phyloP scores from a whole-genome alignment of 2,329 filamentous ascomycete species.

The Penicillium capsulatum region DNA sequence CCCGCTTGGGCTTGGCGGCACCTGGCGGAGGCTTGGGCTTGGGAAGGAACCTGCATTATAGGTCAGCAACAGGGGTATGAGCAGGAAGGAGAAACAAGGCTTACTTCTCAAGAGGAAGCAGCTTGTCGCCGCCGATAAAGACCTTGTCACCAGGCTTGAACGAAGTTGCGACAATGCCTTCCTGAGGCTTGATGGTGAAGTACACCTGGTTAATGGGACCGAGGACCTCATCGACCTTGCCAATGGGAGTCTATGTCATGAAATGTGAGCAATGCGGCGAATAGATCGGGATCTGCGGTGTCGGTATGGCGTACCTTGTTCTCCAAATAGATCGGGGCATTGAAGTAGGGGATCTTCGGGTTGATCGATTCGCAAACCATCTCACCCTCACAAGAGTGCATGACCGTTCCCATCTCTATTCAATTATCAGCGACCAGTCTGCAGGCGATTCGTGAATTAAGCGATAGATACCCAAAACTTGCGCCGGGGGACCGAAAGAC shows the following conservation, averaged over 20 bases:
- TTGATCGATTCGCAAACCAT: constrained; percentile 96
- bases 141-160: constrained; percentile 98
- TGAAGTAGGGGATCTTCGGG: constrained; percentile 96
- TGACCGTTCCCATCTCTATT: constrained; percentile 84
- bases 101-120: constrained; percentile 82
- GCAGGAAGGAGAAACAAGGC: constrained; percentile 7
- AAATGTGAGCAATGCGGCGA: constrained; percentile 15
- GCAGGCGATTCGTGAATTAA: constrained; percentile 4
- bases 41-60: constrained; percentile 68
- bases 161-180: constrained; percentile 88
- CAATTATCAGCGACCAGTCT: constrained; percentile 29
- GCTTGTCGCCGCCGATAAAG: constrained; percentile 91
- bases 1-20: constrained; percentile 65
- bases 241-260: constrained; percentile 65
- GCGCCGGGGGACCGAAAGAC: constrained; percentile 60
- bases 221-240: constrained; percentile 97
- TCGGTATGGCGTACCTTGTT: constrained; percentile 66
- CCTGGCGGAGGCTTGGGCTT: constrained; percentile 75
- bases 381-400: constrained; percentile 95
- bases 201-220: constrained; percentile 96
- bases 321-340: constrained; percentile 96
- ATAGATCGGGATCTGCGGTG: not conserved
- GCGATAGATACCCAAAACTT: constrained; percentile 52
- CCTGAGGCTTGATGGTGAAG: constrained; percentile 96
- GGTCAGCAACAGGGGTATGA: constrained; percentile 13